Evolutionary conservation across 1,284 basidiomycete species (phyloP).

Genomic region (Phaffia rhodozyma): DNA sequence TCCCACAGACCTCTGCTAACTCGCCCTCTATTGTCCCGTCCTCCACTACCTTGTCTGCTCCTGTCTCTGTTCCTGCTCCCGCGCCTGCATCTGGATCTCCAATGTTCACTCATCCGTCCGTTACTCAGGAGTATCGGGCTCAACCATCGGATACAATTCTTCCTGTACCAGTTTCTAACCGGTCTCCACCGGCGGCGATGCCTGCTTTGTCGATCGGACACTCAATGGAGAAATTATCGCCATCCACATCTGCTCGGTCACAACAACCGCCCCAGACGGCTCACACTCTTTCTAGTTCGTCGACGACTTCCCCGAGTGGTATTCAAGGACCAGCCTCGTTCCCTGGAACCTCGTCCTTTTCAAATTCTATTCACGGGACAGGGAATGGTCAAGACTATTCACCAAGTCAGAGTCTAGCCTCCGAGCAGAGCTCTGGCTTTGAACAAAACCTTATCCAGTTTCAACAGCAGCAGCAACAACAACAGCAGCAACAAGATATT

Average conservation of each 20-base stretch:
- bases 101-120: no score
- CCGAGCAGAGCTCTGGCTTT: no score
- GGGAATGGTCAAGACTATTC: no score
- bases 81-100: no score
- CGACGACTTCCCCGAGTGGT: neutral
- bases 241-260: no score
- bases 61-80: no score
- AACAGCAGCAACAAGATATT: slow-evolving; percentile 48
- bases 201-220: no score
- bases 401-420: no score
- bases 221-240: no score
- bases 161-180: neutral
- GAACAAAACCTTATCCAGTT: neutral
- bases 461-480: neutral
- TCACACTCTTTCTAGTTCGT: neutral
- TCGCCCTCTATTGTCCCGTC: slow-evolving; percentile 32
- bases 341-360: neutral
- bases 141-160: neutral
- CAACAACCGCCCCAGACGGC: neutral
- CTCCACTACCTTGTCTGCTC: slow-evolving; percentile 41
- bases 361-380: neutral
- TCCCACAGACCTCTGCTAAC: slow-evolving; percentile 5
- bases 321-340: neutral
- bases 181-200: no score
- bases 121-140: no score